Evolutionary conservation across 2,329 filamentous ascomycete species (phyloP).

Genomic region (Lachnellula hyalina): DNA sequence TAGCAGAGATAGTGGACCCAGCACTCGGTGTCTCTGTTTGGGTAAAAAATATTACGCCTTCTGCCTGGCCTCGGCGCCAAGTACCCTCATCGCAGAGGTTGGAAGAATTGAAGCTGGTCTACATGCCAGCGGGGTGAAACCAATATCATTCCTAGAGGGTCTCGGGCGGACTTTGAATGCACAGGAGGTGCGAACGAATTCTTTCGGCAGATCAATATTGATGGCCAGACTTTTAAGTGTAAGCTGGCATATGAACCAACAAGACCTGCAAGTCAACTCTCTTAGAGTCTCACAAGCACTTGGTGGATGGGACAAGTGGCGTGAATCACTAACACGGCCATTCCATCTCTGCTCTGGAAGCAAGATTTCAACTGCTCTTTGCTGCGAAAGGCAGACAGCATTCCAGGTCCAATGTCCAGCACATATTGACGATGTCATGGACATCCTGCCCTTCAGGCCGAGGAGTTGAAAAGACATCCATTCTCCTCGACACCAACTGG

Average conservation of each 20-base stretch:
- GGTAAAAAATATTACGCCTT: too few relatives aligned
- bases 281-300: constrained; percentile 73
- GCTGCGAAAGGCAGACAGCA: constrained; percentile 46
- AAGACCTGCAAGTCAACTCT: constrained; percentile 86
- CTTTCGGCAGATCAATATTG: constrained; percentile 85
- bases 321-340: constrained; percentile 73
- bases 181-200: constrained; percentile 83
- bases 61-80: too few relatives aligned
- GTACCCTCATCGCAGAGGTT: constrained; percentile 58
- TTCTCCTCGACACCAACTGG: constrained; percentile 98
- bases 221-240: constrained; percentile 93
- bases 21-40: too few relatives aligned
- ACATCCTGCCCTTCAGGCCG: constrained; percentile 56
- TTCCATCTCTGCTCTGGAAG: constrained; percentile 81
- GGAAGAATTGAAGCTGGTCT: constrained; percentile 76
- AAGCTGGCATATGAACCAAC: constrained; percentile 96
- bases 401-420: constrained; percentile 46
- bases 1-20: constrained; percentile 12
- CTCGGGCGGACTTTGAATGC: constrained; percentile 83
- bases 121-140: constrained; percentile 74
- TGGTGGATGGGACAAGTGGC: constrained; percentile 88
- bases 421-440: constrained; percentile 73
- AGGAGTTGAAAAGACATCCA: constrained; percentile 87
- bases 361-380: constrained; percentile 82
- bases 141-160: constrained; percentile 82